Evolutionary conservation across 129 eudicot species (phyloP).

Genomic region (Oenanthe sinensis): DNA sequence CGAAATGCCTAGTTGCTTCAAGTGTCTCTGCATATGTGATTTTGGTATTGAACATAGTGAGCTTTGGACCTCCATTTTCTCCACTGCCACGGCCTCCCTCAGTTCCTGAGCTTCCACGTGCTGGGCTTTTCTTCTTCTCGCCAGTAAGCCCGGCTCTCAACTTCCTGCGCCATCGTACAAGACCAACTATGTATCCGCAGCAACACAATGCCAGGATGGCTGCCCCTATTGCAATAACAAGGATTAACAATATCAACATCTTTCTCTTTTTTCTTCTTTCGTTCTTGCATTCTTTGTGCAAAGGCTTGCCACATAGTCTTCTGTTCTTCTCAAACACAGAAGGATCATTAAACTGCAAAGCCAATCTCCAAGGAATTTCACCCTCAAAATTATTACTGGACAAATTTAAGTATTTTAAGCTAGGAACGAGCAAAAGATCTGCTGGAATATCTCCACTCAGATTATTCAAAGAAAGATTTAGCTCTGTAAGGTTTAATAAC

Average conservation of each 20-base stretch:
- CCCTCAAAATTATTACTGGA: conserved; percentile 65
- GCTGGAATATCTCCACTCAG: conserved; percentile 53
- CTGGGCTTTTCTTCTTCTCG: conserved; percentile 62
- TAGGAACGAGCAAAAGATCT: conserved; percentile 35
- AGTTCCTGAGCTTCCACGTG: conserved; percentile 48
- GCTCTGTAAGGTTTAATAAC: conserved; percentile 33
- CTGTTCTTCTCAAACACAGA: conserved; percentile 45
- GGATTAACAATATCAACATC: conserved; percentile 44
- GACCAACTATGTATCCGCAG: conserved; percentile 50
- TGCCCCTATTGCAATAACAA: conserved; percentile 43
- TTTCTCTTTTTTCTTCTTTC: conserved; percentile 29
- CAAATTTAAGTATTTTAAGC: conserved; percentile 39
- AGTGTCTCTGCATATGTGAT: conserved; percentile 62
- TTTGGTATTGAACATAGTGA: conserved; percentile 57
- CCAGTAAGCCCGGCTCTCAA: conserved; percentile 38
- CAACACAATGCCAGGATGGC: conserved; percentile 43
- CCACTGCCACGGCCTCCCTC: conserved; percentile 48
- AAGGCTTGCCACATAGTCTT: conserved; percentile 64
- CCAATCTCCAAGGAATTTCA: conserved; percentile 50
- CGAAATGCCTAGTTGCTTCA: conserved; percentile 78
- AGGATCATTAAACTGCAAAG: conserved; percentile 46
- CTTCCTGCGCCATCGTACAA: conserved; percentile 53
- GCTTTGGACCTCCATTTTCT: conserved; percentile 56
- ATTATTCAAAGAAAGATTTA: conserved; percentile 52
- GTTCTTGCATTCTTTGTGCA: conserved; percentile 32